These are phyloP conservation scores for Fonsecaea erecta DNA, from an alignment of 2,329 filamentous ascomycete species.

Conservation along the genomic window DNA sequence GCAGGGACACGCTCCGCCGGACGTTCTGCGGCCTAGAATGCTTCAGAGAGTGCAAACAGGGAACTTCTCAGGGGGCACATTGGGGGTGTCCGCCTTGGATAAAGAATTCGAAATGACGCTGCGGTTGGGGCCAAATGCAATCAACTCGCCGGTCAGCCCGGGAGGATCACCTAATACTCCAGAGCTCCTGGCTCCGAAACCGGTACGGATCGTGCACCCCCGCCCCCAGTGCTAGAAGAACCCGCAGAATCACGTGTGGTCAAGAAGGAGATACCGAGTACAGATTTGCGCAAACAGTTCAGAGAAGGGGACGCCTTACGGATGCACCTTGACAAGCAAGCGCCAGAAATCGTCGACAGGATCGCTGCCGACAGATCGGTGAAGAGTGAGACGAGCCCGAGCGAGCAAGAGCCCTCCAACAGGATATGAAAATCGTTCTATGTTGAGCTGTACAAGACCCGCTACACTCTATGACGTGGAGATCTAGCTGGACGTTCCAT, in stretches of 20 bases:
- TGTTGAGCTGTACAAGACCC: background rate
- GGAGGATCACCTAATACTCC: conserved; percentile 12
- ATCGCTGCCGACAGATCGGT: background rate
- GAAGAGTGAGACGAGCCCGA: conserved; percentile 2
- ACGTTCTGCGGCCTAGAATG: conserved; percentile 27
- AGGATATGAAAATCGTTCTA: conserved; percentile 9
- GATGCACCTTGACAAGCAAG: conserved; percentile 19
- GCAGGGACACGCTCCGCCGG: conserved; percentile 19
- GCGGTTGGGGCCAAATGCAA: conserved; percentile 18
- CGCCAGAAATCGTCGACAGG: conserved; percentile 5
- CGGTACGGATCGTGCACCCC: conserved; percentile 29
- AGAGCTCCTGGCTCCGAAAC: conserved; percentile 32
- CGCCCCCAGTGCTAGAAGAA: conserved; percentile 24
- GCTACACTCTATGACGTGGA: background rate
- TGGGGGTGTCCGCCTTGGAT: conserved; percentile 21
- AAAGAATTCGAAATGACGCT: conserved; percentile 38
- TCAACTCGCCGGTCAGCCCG: conserved; percentile 17
- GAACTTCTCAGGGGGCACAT: conserved; percentile 6
- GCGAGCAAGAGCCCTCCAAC: conserved; percentile 9
- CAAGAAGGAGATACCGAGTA: conserved; percentile 10
- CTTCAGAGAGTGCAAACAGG: conserved; percentile 32
- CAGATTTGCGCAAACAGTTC: conserved; percentile 11
- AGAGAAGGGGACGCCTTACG: conserved; percentile 26
- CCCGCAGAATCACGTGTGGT: conserved; percentile 6
- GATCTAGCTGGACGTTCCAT: conserved; percentile 2